These are phyloP conservation scores for Stylonectria norvegica DNA, from an alignment of 2,329 filamentous ascomycete genomes.

Conservation along the genomic window DNA sequence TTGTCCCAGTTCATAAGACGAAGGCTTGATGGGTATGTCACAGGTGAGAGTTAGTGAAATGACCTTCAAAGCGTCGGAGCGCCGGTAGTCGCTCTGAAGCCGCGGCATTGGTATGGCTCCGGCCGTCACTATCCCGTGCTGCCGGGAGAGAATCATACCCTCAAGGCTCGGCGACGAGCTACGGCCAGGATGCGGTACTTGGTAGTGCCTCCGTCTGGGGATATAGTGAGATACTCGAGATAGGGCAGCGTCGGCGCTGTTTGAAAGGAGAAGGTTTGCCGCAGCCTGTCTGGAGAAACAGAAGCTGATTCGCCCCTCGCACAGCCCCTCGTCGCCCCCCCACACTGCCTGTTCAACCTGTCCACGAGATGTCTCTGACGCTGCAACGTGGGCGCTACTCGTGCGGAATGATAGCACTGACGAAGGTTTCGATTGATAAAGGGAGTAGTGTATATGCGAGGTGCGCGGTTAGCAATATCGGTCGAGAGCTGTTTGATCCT, in stretches of 20 bases:
- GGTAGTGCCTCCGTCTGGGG: not conserved
- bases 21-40: not conserved
- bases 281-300: not conserved
- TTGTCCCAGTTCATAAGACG: slow-evolving; percentile 10
- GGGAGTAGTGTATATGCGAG: not conserved
- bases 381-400: not conserved
- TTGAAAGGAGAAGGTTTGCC: not conserved
- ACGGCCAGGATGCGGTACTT: not conserved
- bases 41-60: not conserved
- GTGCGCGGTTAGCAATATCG: not conserved
- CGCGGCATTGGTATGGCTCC: slow-evolving; percentile 14
- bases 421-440: too few relatives aligned
- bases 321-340: not conserved
- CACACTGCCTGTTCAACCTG: not conserved
- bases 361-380: not conserved
- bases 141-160: slow-evolving; percentile 3
- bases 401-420: not conserved
- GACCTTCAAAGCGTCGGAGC: not conserved
- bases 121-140: slow-evolving; percentile 6
- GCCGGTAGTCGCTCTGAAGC: slow-evolving; percentile 16
- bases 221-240: not conserved
- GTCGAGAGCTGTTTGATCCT: not conserved
- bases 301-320: not conserved
- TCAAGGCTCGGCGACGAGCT: not conserved
- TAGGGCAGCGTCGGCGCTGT: not conserved